phyloP scores from a whole-genome alignment of 306 rosid species.

The Ormosia semicastrata region DNA sequence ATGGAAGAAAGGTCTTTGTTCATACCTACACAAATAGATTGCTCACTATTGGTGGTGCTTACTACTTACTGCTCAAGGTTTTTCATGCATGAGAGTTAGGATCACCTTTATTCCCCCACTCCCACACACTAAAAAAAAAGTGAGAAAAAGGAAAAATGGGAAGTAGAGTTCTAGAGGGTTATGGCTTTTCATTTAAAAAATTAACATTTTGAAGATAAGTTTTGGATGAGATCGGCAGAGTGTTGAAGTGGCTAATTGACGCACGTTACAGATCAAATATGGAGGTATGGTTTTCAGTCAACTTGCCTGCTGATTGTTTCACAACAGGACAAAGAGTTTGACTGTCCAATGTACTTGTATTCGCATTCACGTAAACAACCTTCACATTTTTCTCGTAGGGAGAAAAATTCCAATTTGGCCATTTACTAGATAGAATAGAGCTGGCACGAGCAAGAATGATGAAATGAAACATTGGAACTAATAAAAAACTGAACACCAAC shows the following conservation, averaged over 20 bases:
- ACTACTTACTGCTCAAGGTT: not conserved
- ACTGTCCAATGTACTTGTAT: slow-evolving; percentile 22
- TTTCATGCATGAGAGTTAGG: slow-evolving; percentile 10
- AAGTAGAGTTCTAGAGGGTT: not conserved
- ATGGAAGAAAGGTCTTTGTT: not conserved
- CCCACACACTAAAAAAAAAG: not conserved
- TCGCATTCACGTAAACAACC: slow-evolving; percentile 21
- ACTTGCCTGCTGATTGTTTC: slow-evolving; percentile 27
- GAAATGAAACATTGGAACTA: slow-evolving; percentile 8
- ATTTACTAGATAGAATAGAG: slow-evolving; percentile 14
- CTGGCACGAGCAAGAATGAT: not conserved
- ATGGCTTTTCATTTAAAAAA: slow-evolving; percentile 11
- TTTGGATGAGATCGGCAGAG: not conserved
- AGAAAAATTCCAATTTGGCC: slow-evolving; percentile 16
- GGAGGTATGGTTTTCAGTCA: slow-evolving; percentile 13
- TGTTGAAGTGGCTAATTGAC: slow-evolving; percentile 15
- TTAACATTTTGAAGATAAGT: not conserved
- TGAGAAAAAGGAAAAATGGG: not conserved
- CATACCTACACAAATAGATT: not conserved
- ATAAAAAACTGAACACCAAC: not conserved
- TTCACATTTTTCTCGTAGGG: slow-evolving; percentile 2
- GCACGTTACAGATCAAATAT: not conserved
- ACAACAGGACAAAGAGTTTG: slow-evolving; percentile 35
- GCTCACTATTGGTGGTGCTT: not conserved
- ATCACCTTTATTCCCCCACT: not conserved